These are phyloP conservation scores for Serendipita sp. DNA, from an alignment of 768 basidiomycete species.

Conservation along the genomic window DNA sequence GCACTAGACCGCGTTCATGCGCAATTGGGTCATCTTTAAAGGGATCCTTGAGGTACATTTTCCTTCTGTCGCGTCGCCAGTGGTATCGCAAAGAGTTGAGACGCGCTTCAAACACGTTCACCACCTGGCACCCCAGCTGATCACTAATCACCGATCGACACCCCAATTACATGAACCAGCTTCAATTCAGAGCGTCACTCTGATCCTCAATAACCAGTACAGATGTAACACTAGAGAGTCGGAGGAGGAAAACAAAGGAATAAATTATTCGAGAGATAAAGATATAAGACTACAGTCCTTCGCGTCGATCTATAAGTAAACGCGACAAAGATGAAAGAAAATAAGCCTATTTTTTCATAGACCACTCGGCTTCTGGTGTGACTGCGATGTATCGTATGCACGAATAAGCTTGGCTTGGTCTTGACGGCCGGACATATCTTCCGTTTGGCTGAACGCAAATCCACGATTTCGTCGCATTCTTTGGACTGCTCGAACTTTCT, in stretches of 20 bases:
- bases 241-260: too few relatives aligned
- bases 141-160: too few relatives aligned
- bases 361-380: slow-evolving; percentile 53
- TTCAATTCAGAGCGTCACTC: too few relatives aligned
- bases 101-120: background rate
- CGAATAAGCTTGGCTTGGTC: slow-evolving; percentile 74
- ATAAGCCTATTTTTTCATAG: slow-evolving; percentile 27
- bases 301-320: too few relatives aligned
- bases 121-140: background rate
- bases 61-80: background rate
- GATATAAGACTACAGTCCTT: too few relatives aligned
- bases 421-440: slow-evolving; percentile 54
- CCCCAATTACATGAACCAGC: too few relatives aligned
- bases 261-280: too few relatives aligned
- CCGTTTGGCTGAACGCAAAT: slow-evolving; percentile 96
- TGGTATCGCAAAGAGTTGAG: background rate
- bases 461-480: slow-evolving; percentile 92
- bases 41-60: background rate
- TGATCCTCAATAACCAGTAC: too few relatives aligned
- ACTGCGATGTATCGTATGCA: slow-evolving; percentile 75
- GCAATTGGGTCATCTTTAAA: background rate
- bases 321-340: background rate
- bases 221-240: too few relatives aligned
- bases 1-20: background rate
- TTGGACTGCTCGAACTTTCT: slow-evolving; percentile 97